phyloP scores from a whole-genome alignment of 805 yeast species.

The Saccharomycopsis fodiens region DNA sequence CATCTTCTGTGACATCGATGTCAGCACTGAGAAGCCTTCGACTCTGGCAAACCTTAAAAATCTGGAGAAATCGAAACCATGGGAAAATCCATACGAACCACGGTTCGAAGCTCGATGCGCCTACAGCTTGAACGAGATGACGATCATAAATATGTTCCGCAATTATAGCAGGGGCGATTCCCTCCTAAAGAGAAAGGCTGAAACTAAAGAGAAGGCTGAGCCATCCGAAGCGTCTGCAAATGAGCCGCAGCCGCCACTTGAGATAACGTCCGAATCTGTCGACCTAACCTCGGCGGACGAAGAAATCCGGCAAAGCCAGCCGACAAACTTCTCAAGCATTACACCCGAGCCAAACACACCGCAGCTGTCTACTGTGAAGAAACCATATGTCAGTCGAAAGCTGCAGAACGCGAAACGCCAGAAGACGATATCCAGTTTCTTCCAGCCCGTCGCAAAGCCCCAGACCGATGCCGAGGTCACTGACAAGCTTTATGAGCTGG shows the following conservation, averaged over 20 bases:
- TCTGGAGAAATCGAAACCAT: conserved; percentile 1
- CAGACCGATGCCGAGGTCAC: not conserved
- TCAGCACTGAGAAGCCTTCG: conserved; percentile 12
- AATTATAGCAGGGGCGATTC: conserved; percentile 16
- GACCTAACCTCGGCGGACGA: not conserved
- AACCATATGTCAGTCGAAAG: conserved; percentile 16
- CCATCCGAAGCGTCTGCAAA: no score
- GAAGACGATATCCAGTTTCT: conserved; percentile 24
- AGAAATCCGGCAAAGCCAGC: not conserved
- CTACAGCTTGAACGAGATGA: conserved; percentile 32
- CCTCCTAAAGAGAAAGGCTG: conserved; percentile 5
- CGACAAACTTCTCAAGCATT: no score
- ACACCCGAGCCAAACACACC: no score
- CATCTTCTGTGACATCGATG: conserved; percentile 57
- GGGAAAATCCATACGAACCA: conserved; percentile 23
- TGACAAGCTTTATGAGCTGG: not conserved
- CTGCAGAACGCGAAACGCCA: conserved; percentile 14
- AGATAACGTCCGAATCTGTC: no score
- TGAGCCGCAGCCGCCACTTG: not conserved
- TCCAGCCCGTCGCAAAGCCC: conserved; percentile 17
- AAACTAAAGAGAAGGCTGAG: not conserved
- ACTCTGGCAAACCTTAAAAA: no score
- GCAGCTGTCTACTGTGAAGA: no score
- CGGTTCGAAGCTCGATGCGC: conserved; percentile 47
- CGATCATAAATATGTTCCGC: conserved; percentile 20